Conservation (phyloP, 1,284 basidiomycete species). For the Marasmius sp. region DNA sequence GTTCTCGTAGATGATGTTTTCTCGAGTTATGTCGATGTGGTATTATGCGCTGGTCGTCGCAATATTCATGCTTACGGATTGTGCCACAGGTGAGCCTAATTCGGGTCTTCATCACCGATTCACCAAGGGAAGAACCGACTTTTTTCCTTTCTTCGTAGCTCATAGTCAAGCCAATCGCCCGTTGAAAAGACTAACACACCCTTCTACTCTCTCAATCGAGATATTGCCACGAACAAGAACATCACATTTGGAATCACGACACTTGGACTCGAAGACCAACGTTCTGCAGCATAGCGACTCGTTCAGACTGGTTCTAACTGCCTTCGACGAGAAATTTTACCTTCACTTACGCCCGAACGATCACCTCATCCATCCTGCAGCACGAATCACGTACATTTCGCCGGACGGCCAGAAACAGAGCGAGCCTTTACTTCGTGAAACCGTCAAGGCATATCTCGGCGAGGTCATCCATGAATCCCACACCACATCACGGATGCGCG, state of each 20-base stretch:
- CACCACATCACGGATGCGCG: constrained; percentile 53
- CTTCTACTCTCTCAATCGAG: constrained; percentile 59
- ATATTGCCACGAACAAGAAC: constrained; percentile 56
- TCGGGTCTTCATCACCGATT: no score
- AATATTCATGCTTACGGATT: not conserved
- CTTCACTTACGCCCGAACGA: constrained; percentile 76
- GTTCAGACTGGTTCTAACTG: constrained; percentile 63
- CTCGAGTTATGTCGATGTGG: not conserved
- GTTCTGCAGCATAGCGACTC: constrained; percentile 60
- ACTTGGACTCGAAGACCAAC: not conserved
- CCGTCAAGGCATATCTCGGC: constrained; percentile 65
- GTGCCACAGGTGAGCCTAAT: not conserved
- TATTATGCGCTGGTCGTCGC: constrained; percentile 2
- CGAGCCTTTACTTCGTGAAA: constrained; percentile 52
- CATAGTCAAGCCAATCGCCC: constrained; percentile 53
- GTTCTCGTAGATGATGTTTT: not conserved
- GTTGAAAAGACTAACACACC: constrained; percentile 58
- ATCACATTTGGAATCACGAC: constrained; percentile 14
- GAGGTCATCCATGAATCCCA: constrained; percentile 59
- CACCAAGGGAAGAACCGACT: not conserved
- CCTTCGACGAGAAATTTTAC: constrained; percentile 62
- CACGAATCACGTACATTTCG: constrained; percentile 63
- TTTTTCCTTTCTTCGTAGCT: constrained; percentile 34
- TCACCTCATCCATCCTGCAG: constrained; percentile 75
- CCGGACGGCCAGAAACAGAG: constrained; percentile 39